Evolutionary conservation across 176 grass and related monocot genomes (phyloP), one percentile per base, ranked within the genome.

Genomic region (Carex littledalei): DNA sequence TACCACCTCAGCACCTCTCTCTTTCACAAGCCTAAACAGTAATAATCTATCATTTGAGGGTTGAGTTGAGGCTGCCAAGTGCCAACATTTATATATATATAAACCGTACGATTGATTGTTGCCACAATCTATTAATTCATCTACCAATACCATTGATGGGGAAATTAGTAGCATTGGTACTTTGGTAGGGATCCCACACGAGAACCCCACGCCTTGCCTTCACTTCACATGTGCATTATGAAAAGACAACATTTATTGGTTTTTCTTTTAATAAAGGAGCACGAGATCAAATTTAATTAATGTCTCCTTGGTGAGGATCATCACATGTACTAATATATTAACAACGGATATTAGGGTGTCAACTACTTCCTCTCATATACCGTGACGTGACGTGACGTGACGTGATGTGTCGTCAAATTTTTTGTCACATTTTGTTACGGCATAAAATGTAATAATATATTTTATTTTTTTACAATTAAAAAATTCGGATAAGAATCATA

Each of bases 241-340:
- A 77, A 77, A 77, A 77, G 73, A 56, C 73, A 8, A 54, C 22
- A 55, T 77, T 77, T 77, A 17, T 49, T 22, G 69, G 45, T 53
- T 77, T 55, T 55, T 29, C 49, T 55, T 77, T 31, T 7, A 77
- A 77, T 77, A 77, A 77, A 77, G 73, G 21, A 55, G 14, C 49
- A 77, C 49, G 49, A 77, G 21, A 6, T 77, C 13, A 32, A 29
- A 55, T 26, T 41, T 77, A 55, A 56, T 77, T 54, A 55, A 31
- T 55, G 49, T 31, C 13, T 55, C 41, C 73, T 77, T 77, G 21
- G n/a, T 29, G 47, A 77, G 21, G 73, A 77, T 77, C 49, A 34
- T 34, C 32, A 34, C 32, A 50, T 76, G 47, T 76, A 54, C 72
- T 26, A 26, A 2, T 24, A 21, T 45, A 16, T 76, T 29, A 10